Conservation (phyloP, 1,139 yeast genomes). For the Arxiozyma slooffiae region DNA sequence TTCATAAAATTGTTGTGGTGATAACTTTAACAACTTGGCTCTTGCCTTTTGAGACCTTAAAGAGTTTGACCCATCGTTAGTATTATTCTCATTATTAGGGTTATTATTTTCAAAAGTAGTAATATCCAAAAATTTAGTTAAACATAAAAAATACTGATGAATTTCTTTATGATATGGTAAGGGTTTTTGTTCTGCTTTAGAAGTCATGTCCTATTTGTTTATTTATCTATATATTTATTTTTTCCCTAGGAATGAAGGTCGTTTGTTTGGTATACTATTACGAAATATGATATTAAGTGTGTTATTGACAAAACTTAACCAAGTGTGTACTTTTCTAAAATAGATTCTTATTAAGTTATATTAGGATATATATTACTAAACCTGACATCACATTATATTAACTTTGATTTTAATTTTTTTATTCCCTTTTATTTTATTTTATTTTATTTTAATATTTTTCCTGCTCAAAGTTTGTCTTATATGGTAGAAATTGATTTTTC, state of each 20-base stretch:
- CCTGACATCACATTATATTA: too few relatives aligned
- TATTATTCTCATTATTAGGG: constrained; percentile 3
- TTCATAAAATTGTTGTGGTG: constrained; percentile 16
- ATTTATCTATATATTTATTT: too few relatives aligned
- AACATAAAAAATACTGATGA: constrained; percentile 8
- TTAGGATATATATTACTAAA: too few relatives aligned
- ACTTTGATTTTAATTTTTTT: too few relatives aligned
- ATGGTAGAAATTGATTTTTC: too few relatives aligned
- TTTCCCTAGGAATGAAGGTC: neutral
- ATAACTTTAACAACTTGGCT: constrained; percentile 13
- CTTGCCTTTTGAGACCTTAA: constrained; percentile 17
- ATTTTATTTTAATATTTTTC: too few relatives aligned
- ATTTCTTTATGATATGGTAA: constrained; percentile 6
- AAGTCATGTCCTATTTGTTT: neutral
- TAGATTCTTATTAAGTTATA: too few relatives aligned
- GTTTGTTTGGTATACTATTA: neutral
- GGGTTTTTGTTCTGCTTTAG: neutral
- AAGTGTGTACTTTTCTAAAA: neutral
- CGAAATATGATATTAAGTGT: too few relatives aligned
- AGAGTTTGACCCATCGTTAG: constrained; percentile 33
- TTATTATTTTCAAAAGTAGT: constrained; percentile 4
- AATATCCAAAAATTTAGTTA: constrained; percentile 11
- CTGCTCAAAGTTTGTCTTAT: too few relatives aligned
- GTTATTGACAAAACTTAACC: too few relatives aligned
- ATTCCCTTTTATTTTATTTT: too few relatives aligned